These are phyloP conservation scores for Curvularia sp. DNA, from an alignment of 2,329 filamentous ascomycete genomes.

Conservation along the genomic window DNA sequence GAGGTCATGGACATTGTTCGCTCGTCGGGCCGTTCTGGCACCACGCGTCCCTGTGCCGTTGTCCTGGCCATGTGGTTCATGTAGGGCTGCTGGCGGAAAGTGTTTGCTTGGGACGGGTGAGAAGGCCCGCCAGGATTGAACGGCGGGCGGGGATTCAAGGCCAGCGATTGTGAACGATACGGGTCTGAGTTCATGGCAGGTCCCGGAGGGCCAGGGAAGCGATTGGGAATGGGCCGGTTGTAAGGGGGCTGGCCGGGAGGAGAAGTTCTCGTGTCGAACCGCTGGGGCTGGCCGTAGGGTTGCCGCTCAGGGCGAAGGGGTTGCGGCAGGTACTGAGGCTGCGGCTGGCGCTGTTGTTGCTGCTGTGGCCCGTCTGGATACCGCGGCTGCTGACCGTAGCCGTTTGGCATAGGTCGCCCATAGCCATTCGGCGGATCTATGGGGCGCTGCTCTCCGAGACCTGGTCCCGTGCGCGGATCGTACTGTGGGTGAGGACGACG, in stretches of 20 bases:
- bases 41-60: constrained; percentile 87
- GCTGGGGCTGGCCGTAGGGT: constrained; percentile 75
- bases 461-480: constrained; percentile 35
- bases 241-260: constrained; percentile 58
- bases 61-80: constrained; percentile 73
- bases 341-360: constrained; percentile 48
- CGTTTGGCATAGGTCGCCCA: constrained; percentile 47
- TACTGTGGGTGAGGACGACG: constrained; percentile 42
- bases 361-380: constrained; percentile 40
- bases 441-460: constrained; percentile 38
- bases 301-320: constrained; percentile 68
- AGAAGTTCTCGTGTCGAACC: constrained; percentile 67
- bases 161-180: constrained; percentile 93
- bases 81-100: constrained; percentile 80
- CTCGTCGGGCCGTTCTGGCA: constrained; percentile 91
- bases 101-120: constrained; percentile 69
- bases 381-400: constrained; percentile 48
- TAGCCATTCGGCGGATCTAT: constrained; percentile 38
- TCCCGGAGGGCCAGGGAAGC: constrained; percentile 61
- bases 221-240: constrained; percentile 63
- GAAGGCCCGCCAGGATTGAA: constrained; percentile 63
- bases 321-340: constrained; percentile 66
- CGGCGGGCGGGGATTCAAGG: constrained; percentile 73
- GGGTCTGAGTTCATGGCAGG: constrained; percentile 83
- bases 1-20: constrained; percentile 96